Evolutionary conservation across 345 rosid species (phyloP), one percentile per base, ranked within the genome.

Genomic region (Lumnitzera racemosa): DNA sequence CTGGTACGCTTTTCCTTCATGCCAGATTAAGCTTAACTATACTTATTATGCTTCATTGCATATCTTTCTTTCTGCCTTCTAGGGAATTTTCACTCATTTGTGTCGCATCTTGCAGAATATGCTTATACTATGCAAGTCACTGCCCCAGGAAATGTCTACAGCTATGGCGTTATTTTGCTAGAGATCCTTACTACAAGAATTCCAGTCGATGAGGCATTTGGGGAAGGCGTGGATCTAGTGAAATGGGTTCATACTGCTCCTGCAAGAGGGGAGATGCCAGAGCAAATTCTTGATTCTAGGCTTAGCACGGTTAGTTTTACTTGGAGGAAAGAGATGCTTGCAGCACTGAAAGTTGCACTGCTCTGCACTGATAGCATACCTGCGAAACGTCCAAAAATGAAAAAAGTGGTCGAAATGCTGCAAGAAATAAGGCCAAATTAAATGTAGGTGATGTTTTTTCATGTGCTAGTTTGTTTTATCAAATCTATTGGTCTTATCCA

Each of bases 291-390:
- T 8, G 99, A 95, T 29, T 83, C 91, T 2, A 82, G 73, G 82
- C 92, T 90, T 63, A 83, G 86, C 72, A 82, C 82, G 0, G 88
- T 95, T 29, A 90, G 96, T 43, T 94, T 90, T 56, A 81, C 77
- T 16, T 94, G 97, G 99, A 80, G 99, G 73, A 84, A 76, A 74
- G 97, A 94, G 69, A 94, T 94, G 99, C 89, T 94, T 63, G 86
- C 88, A n/a, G 96, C 95, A 67, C 81, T 95, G 66, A 88, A 88
- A 76, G 75, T 95, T 31, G 99, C 96, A 47, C 71, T 95, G 56
- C 73, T 83, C 43, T 95, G 99, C 78, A 90, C 98, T 0, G 88
- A 83, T 41, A 63, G 64, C 62, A 77, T 81, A 36, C 96, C 96
- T 24, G 89, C 92, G 0, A 73, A 80, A 64, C 83, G 98, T 56